Percentiles rank a stretch among this genome's conserved stretches.
These are phyloP conservation scores for Theobroma cacao DNA, from an alignment of 345 rosid genomes.

Conservation along the genomic window DNA sequence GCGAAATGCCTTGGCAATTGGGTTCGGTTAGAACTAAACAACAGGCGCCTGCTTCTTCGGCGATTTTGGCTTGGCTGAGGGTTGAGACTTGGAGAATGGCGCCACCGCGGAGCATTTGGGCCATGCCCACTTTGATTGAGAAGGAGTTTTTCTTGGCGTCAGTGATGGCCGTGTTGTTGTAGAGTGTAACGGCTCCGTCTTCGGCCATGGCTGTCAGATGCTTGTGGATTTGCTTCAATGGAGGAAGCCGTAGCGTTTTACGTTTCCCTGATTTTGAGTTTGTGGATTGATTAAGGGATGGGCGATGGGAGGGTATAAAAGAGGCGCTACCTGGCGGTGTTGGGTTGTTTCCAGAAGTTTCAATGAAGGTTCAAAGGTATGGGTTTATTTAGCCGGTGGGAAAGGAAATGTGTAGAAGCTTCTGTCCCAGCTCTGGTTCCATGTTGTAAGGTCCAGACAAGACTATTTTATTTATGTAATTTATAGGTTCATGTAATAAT, in stretches of 20 bases:
- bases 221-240: constrained; percentile 18
- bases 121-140: constrained; percentile 56
- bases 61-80: constrained; percentile 56
- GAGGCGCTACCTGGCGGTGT: background rate
- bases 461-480: background rate
- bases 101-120: constrained; percentile 72
- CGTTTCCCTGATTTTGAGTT: background rate
- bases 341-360: constrained; percentile 13
- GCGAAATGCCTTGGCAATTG: constrained; percentile 27
- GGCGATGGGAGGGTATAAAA: background rate
- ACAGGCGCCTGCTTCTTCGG: constrained; percentile 66
- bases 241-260: background rate
- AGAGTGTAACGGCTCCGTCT: constrained; percentile 45
- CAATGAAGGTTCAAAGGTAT: background rate
- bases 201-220: constrained; percentile 28
- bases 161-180: constrained; percentile 40
- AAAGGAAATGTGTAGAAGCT: constrained; percentile 24
- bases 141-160: constrained; percentile 51
- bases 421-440: constrained; percentile 12
- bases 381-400: constrained; percentile 30
- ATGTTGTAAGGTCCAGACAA: background rate
- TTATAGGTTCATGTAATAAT: too few relatives aligned
- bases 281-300: background rate
- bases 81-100: constrained; percentile 46
- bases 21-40: constrained; percentile 50